Conservation (phyloP, 768 basidiomycete species). For the Russula sp. region DNA sequence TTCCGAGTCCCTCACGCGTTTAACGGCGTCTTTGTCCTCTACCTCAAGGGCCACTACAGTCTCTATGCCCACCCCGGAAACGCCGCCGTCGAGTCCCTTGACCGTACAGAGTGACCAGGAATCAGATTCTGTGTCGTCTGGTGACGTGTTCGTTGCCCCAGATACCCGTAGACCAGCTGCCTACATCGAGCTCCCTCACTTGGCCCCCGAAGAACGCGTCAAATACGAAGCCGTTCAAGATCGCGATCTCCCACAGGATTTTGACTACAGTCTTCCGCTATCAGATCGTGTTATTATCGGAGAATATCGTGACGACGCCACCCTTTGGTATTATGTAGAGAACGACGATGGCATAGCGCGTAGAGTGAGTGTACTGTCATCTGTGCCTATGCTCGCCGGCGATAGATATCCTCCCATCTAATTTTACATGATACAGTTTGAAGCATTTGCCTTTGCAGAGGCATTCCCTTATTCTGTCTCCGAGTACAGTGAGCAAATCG, state of each 20-base stretch:
- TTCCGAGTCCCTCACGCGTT: neutral
- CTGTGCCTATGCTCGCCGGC: neutral
- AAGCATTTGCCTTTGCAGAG: slow-evolving; percentile 13
- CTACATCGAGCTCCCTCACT: slow-evolving; percentile 16
- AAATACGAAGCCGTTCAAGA: slow-evolving; percentile 20
- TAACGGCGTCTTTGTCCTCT: neutral
- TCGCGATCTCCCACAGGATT: slow-evolving; percentile 25
- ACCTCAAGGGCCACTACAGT: neutral
- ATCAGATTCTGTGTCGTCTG: neutral
- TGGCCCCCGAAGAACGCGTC: slow-evolving; percentile 15
- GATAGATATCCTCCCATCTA: neutral
- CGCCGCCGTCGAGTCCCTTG: neutral
- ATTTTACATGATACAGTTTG: slow-evolving; percentile 17
- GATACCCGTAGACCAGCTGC: neutral
- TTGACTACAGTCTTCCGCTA: slow-evolving; percentile 21
- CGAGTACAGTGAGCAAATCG: slow-evolving; percentile 24
- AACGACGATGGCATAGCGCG: slow-evolving; percentile 20
- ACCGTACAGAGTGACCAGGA: slow-evolving; percentile 1
- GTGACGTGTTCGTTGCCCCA: neutral
- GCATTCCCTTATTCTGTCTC: slow-evolving; percentile 27
- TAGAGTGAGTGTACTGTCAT: slow-evolving; percentile 18
- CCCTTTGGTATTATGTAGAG: slow-evolving; percentile 29
- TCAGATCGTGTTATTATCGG: slow-evolving; percentile 22
- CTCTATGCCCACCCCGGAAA: slow-evolving; percentile 7
- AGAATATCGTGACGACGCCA: slow-evolving; percentile 24